These are phyloP conservation scores for Neopestalotiopsis sp. DNA, from an alignment of 2,329 filamentous ascomycete species.

Conservation along the genomic window DNA sequence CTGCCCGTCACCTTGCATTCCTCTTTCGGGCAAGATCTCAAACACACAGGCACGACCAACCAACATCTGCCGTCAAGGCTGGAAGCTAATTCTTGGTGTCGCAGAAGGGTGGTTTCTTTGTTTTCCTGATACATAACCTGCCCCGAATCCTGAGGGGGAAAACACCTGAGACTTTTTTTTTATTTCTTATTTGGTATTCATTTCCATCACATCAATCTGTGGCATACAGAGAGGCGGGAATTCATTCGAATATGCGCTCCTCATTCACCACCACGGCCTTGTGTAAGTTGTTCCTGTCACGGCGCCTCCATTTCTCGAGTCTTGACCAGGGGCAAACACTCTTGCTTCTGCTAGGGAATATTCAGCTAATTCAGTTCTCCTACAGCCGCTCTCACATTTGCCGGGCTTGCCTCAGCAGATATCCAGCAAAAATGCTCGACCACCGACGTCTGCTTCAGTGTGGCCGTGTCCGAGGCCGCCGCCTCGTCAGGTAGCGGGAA, in stretches of 20 bases:
- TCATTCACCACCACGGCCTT: slow-evolving; percentile 23
- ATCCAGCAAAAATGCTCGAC: slow-evolving; percentile 46
- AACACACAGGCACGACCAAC: background rate
- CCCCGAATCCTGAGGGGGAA: background rate
- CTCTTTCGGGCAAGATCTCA: background rate
- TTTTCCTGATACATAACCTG: background rate
- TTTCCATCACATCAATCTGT: background rate
- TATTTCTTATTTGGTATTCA: no score
- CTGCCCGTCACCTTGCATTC: background rate
- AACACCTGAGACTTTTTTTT: background rate
- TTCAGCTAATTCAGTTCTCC: background rate
- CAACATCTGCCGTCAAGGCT: background rate
- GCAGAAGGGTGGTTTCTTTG: background rate
- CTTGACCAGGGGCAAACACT: background rate
- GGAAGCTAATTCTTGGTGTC: background rate
- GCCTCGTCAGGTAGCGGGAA: slow-evolving; percentile 55
- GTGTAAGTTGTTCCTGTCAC: slow-evolving; percentile 25
- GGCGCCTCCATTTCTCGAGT: background rate
- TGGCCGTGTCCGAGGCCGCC: slow-evolving; percentile 58
- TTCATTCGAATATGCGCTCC: slow-evolving; percentile 9
- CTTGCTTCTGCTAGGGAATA: no score
- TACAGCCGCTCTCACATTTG: slow-evolving; percentile 28
- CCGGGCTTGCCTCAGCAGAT: slow-evolving; percentile 30
- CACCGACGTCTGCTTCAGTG: slow-evolving; percentile 55
- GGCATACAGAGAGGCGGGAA: no score